Percentiles rank a stretch among this genome's conserved stretches.
Conservation (phyloP, 164 flowering plant species). For the Chimonanthus praecox region DNA sequence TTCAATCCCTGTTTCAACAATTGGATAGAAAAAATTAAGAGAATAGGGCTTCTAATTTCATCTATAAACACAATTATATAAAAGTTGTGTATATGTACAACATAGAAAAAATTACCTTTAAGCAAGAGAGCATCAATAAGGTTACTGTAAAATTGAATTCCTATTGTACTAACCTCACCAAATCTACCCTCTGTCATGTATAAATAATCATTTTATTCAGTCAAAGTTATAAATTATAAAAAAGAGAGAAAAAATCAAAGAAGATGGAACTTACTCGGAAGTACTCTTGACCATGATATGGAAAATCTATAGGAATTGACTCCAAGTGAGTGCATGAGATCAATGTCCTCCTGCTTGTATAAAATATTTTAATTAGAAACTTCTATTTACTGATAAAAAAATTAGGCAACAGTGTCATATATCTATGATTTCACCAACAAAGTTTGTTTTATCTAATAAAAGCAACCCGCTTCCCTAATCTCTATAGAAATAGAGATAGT, state of each 20-base stretch:
- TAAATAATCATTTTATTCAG: not conserved
- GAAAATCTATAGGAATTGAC: slow-evolving; percentile 61
- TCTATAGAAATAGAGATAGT: not conserved
- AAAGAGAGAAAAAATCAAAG: not conserved
- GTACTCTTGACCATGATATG: slow-evolving; percentile 64
- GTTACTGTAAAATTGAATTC: slow-evolving; percentile 40
- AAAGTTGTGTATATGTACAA: not conserved
- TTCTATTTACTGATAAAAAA: not conserved
- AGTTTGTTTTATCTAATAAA: too few species aligned
- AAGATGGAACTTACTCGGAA: slow-evolving; percentile 36
- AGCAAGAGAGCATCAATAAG: slow-evolving; percentile 44
- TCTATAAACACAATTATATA: not conserved
- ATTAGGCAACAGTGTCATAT: not conserved
- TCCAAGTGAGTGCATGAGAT: slow-evolving; percentile 52
- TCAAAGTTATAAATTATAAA: not conserved
- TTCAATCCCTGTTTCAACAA: slow-evolving; percentile 4
- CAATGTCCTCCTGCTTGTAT: slow-evolving; percentile 24
- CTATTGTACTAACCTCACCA: slow-evolving; percentile 38
- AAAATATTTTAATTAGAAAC: not conserved
- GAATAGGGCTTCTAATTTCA: not conserved
- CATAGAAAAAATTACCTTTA: slow-evolving; percentile 11
- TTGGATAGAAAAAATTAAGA: not conserved
- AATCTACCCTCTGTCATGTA: slow-evolving; percentile 30
- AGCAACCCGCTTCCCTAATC: not conserved
- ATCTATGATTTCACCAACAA: not conserved